Evolutionary conservation across 345 rosid genomes (phyloP), one percentile per base, ranked within the genome.

Genomic region (Populus ilicifolia): DNA sequence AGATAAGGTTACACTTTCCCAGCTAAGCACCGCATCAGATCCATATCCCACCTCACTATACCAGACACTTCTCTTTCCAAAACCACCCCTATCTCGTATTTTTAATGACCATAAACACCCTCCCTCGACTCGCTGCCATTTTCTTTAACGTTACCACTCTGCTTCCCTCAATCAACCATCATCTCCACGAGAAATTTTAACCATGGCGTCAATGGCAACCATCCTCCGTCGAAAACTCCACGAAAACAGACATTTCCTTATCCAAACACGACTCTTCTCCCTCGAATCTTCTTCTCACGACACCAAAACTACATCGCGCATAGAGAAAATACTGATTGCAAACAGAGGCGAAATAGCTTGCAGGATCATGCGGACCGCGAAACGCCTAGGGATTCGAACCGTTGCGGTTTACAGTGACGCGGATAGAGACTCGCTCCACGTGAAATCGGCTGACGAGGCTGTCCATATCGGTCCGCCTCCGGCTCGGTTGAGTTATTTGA

Each of bases 391-490:
- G 39, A 87, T 93, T 67, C 87, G 88, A 38, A 91, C 97, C 5
- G 94, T 95, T 5, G 97, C 98, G 6, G 91, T 95, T 70, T 95
- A 93, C 78, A 93, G 98, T 80, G 96, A 95, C 71, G 94, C 98
- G 38, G 99, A 93, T 75, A 86, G 71, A 54, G 89, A 87, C 63
- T 83, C 99, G 21, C 96, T 93, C 67, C 98, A 95, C 65, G 97
- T 95, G 65, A 93, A 90, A 75, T 93, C 94, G 27, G 96, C 98
- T 2, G 96, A 93, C 54, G 97, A 95, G 79, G 96, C 98, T 5
- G 84, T 95, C 41, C 90, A 76, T 67, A 85, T 92, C 61, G 94
- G 97, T 5, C 98, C 98, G 9, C 86, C 98, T 46, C 93, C 93
- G 8, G 92, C 98, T 85, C 84, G 99, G 80, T 87, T 89, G 39